Conservation (phyloP, 768 basidiomycete genomes). For the Russula dissimulans region DNA sequence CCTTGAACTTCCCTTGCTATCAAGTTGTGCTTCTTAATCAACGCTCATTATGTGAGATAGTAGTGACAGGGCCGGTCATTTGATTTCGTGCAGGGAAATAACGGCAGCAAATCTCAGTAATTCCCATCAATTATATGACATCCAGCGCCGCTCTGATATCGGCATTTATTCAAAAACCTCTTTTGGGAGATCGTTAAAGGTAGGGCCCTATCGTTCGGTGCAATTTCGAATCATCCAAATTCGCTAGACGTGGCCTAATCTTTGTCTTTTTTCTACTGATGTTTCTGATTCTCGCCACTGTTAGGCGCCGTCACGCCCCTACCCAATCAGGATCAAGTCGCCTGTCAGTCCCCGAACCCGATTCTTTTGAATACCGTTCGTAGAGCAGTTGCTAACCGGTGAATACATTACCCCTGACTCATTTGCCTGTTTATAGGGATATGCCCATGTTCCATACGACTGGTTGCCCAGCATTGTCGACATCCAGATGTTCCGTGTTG, state of each 20-base stretch:
- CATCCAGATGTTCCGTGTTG: conserved; percentile 68
- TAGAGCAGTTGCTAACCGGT: conserved; percentile 10
- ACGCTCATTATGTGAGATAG: background rate
- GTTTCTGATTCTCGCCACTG: background rate
- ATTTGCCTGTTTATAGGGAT: conserved; percentile 37
- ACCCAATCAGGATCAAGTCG: conserved; percentile 50
- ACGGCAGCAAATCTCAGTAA: conserved; percentile 49
- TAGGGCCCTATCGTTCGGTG: conserved; percentile 14
- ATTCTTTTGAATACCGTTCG: conserved; percentile 65
- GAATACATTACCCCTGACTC: conserved; percentile 9
- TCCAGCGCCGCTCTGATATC: conserved; percentile 7
- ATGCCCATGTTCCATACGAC: conserved; percentile 55
- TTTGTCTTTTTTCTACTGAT: background rate
- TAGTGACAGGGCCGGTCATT: conserved; percentile 78
- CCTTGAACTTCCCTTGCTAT: background rate
- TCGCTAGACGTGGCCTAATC: too few species aligned
- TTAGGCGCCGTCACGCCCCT: conserved; percentile 54
- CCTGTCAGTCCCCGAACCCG: conserved; percentile 71
- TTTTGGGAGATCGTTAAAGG: conserved; percentile 78
- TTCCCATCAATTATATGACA: background rate
- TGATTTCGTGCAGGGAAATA: conserved; percentile 69
- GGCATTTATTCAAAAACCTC: conserved; percentile 43
- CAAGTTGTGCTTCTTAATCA: background rate
- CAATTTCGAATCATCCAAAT: background rate
- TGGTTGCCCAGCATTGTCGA: conserved; percentile 71